phyloP scores from a whole-genome alignment of 2,329 filamentous ascomycete genomes.

The Curvularia eragrostidis region DNA sequence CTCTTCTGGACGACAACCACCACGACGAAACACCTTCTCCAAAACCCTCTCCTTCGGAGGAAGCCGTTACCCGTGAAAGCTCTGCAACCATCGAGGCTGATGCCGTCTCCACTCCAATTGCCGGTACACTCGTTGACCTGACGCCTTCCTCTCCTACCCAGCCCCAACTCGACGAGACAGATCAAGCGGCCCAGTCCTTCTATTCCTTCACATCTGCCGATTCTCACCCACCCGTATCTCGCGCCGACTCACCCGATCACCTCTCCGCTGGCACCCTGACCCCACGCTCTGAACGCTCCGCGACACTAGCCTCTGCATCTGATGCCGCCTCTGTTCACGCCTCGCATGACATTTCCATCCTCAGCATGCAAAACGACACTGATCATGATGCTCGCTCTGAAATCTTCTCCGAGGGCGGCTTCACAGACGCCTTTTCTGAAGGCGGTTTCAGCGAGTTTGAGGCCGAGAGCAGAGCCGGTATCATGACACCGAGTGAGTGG shows the following conservation, averaged over 20 bases:
- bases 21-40: conserved; percentile 42
- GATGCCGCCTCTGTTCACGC: conserved; percentile 37
- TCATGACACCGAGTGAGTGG: conserved; percentile 50
- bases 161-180: conserved; percentile 17
- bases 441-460: conserved; percentile 43
- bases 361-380: conserved; percentile 44
- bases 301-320: conserved; percentile 37
- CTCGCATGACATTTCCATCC: conserved; percentile 41
- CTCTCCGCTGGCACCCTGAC: conserved; percentile 49
- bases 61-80: conserved; percentile 35
- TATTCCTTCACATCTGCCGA: conserved; percentile 44
- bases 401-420: conserved; percentile 45
- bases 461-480: conserved; percentile 25
- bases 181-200: conserved; percentile 45
- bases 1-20: conserved; percentile 52
- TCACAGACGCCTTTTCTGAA: conserved; percentile 47
- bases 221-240: conserved; percentile 18
- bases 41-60: conserved; percentile 36
- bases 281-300: conserved; percentile 46
- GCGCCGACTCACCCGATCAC: conserved; percentile 6
- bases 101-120: conserved; percentile 14
- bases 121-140: conserved; percentile 42
- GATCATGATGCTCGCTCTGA: conserved; percentile 48
- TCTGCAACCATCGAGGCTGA: conserved; percentile 39
- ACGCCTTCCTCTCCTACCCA: conserved; percentile 30